phyloP scores from a whole-genome alignment of 2,329 filamentous ascomycete genomes.

The Aspergillus japonicus region DNA sequence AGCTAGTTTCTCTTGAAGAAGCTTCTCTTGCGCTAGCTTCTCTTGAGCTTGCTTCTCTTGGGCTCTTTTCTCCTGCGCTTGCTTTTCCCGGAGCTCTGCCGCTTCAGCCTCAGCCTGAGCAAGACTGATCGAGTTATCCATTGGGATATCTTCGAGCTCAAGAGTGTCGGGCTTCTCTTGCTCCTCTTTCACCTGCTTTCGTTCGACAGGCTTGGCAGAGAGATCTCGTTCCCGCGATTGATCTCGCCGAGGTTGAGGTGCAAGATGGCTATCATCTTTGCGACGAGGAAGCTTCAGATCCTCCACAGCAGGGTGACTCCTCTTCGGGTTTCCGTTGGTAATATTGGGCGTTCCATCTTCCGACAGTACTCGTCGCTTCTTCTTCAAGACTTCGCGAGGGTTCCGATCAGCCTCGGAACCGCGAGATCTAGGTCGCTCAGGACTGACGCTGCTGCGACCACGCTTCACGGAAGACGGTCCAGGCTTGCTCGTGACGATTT shows the following conservation, averaged over 20 bases:
- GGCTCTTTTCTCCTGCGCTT: not conserved
- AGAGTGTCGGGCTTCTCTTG: constrained; percentile 27
- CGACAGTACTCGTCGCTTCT: constrained; percentile 43
- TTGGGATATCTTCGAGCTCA: constrained; percentile 30
- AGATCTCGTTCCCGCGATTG: constrained; percentile 16
- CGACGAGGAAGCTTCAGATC: constrained; percentile 22
- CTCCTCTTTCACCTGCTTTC: constrained; percentile 33
- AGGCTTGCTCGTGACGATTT: constrained; percentile 21
- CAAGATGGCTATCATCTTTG: constrained; percentile 15
- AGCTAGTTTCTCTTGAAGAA: constrained; percentile 21
- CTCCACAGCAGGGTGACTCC: constrained; percentile 21
- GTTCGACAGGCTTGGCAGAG: constrained; percentile 18
- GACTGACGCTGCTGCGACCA: constrained; percentile 43
- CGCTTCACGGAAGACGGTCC: constrained; percentile 37
- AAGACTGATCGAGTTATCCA: constrained; percentile 27
- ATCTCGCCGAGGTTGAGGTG: constrained; percentile 21
- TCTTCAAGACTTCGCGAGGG: constrained; percentile 39
- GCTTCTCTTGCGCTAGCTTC: constrained; percentile 20
- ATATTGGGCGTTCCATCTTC: constrained; percentile 38
- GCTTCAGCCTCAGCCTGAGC: constrained; percentile 27
- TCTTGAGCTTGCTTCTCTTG: constrained; percentile 4
- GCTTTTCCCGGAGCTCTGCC: constrained; percentile 25
- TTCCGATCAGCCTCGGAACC: constrained; percentile 33
- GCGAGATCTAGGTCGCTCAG: constrained; percentile 38
- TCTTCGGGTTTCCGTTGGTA: constrained; percentile 33